phyloP scores from a whole-genome alignment of 371 early-diverging fungal genomes.

The Mucor mucedo region DNA sequence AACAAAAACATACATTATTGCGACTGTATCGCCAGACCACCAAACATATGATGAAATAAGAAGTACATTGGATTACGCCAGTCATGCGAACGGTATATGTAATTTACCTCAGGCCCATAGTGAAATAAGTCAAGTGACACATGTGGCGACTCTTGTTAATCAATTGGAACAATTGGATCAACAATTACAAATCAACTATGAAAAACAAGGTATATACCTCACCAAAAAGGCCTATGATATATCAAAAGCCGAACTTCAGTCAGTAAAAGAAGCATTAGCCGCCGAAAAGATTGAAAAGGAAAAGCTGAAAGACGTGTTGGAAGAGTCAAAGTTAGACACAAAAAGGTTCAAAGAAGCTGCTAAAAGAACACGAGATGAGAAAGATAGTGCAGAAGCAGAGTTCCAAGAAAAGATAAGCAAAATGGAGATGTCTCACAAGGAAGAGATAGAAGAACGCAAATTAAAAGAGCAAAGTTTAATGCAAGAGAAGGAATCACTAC shows the following conservation, averaged over 20 bases:
- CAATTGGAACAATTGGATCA: conserved; percentile 72
- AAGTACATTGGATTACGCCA: conserved; percentile 95
- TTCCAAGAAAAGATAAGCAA: not conserved
- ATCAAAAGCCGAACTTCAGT: conserved; percentile 19
- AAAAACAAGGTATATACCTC: conserved; percentile 78
- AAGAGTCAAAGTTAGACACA: not conserved
- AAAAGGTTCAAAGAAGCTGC: not conserved
- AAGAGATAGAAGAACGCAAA: not conserved
- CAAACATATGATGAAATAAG: conserved; percentile 86
- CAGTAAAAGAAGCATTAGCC: not conserved
- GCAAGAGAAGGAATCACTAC: too few species aligned
- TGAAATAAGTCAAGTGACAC: conserved; percentile 81
- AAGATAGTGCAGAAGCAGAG: not conserved
- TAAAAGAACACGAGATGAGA: not conserved
- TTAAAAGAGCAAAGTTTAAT: not conserved
- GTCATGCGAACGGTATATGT: conserved; percentile 91
- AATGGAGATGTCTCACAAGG: not conserved
- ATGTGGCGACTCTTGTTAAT: conserved; percentile 81
- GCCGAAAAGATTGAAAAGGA: not conserved
- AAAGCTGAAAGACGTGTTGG: not conserved
- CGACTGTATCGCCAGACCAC: conserved; percentile 86
- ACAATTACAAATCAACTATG: conserved; percentile 56
- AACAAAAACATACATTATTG: conserved; percentile 95
- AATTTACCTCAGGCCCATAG: conserved; percentile 92
- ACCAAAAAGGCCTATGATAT: conserved; percentile 64